Evolutionary conservation across 805 yeast genomes (phyloP), one percentile per base, ranked within the genome.

Genomic region (Ogataea pilisensis): DNA sequence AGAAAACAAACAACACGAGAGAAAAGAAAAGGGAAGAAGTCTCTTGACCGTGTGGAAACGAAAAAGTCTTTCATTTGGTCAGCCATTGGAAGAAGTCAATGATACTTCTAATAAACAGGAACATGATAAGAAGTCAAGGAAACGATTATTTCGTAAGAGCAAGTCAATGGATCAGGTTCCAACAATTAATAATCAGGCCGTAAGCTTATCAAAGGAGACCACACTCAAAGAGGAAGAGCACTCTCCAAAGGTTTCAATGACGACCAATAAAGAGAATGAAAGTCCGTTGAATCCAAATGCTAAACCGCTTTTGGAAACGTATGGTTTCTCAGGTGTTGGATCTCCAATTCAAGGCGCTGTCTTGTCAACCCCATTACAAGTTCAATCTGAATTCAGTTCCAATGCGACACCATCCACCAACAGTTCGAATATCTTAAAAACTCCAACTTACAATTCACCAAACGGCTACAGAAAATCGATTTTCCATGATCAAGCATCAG

Each of bases 21-120:
- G 45, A 30, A 56, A 52, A 34, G 58, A 57, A 31, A 57, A 53
- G 21, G 45, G 63, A 8, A 55, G 44, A 38, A 57, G 64, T 37
- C 43, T 61, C n/a, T 41, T 61, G 8, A 43, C 55, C 4, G 43
- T 49, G 5, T 61, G 66, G 66, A 61, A 55, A 29, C 52, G 66
- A 45, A 58, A 52, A 37, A 57, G 62, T 29, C 33, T 57, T 8
- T 37, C 52, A 0, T 41, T 43, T 35, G 48, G 43, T 4, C 46
- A 41, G 36, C 43, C 53, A 2, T 24, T 41, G 27, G 46, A 45
- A 17, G 48, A 46, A 35, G 26, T 30, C 14, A 32, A 30, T 21
- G 35, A 25, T 20, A 25, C 22, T 19, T 13, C 18, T 12, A 19
- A 22, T 19, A n/a, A 33, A 5, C 27, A 25, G 8, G 21, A 14